Base-by-base conservation (phyloP, 163 green algal species). In the Chloromonas sp. region DNA sequence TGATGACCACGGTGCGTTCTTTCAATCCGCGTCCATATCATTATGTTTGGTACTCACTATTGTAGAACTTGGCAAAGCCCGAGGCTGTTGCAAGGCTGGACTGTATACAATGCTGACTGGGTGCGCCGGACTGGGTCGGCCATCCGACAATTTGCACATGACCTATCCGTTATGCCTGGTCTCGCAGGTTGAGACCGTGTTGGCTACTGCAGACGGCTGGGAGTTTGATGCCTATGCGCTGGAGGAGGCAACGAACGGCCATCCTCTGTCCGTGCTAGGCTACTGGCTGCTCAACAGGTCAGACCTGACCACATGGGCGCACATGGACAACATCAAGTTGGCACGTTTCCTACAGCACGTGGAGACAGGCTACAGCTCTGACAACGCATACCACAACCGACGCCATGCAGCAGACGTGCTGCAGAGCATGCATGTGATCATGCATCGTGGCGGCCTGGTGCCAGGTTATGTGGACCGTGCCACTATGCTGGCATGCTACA, bases 331-430 rank as follows among this genome's bases (percentile, higher is more conserved):
- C 36, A 58, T 81, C 77, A 81, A 81, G 77, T 58, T 81, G 66
- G 59, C 76, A 1, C 60, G 82, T 62, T 93, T 91, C 74, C 76
- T 91, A 76, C 77, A 86, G 60, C 70, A 70, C 0, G 79, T 93
- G 59, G 90, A 93, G 82, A 83, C 87, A 0, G 87, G 87, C 70
- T 93, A 93, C 85, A 36, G 36, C 79, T 79, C 3, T 11, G 76
- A 87, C 85, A 92, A 89, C 71, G 87, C 88, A 71, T 93, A 93
- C 88, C 91, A 93, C 87, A 91, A 87, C 86, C 13, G 57, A 58
- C 89, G 78, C 0, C 88, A 92, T 81, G 89, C 88, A 2, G 87
- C 88, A 2, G 91, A 94, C 80, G 91, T 92, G 84, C 83, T 90
- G 81, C 89, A 94, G 81, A 84, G 84, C 0, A 60, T 89, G 5